Conservation (phyloP, 208 protist species). For the Leptomonas seymouri region DNA sequence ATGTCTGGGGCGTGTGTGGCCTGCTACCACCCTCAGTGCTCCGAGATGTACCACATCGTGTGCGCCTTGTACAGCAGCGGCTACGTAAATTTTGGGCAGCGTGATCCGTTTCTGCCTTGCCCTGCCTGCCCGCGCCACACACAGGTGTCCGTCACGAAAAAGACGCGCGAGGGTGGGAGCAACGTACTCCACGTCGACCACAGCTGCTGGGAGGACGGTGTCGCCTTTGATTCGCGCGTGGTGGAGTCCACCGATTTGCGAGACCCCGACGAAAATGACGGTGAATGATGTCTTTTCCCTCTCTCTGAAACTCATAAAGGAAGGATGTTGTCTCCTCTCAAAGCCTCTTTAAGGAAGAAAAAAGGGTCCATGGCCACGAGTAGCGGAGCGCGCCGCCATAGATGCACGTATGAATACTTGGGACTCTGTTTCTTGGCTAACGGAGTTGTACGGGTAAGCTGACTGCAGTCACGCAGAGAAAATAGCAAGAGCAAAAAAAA, state of each 20-base stretch:
- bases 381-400: not conserved
- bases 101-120: conserved; percentile 80
- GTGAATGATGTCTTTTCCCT: conserved; percentile 13
- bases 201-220: conserved; percentile 76
- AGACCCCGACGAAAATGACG: conserved; percentile 87
- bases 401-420: not conserved
- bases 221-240: conserved; percentile 85
- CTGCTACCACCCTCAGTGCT: conserved; percentile 88
- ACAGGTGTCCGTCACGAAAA: conserved; percentile 47
- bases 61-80: conserved; percentile 79
- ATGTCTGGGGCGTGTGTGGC: conserved; percentile 68
- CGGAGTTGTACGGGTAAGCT: too few species aligned
- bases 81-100: conserved; percentile 90
- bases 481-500: too few species aligned
- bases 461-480: too few species aligned
- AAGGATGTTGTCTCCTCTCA: not conserved
- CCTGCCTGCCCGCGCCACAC: conserved; percentile 85
- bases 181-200: conserved; percentile 49
- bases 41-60: conserved; percentile 81
- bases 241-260: conserved; percentile 77
- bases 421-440: too few species aligned
- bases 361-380: not conserved
- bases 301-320: not conserved
- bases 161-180: conserved; percentile 10
- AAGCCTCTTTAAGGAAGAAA: not conserved